Evolutionary conservation across 73 alveolate genomes (phyloP), one percentile per base, ranked within the genome.

Genomic region (Paramecium pentaurelia): DNA sequence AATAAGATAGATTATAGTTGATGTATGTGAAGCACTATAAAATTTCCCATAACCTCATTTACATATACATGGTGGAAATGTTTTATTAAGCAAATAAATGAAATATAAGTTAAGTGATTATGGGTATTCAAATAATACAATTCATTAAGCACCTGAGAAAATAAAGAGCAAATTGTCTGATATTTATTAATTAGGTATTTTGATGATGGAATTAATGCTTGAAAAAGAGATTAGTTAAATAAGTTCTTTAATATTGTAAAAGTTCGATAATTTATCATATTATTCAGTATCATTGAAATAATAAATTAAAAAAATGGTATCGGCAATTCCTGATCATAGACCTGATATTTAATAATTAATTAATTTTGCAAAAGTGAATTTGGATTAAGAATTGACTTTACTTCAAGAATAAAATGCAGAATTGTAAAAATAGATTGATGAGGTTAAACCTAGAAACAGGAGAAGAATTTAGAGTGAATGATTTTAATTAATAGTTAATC

Each of bases 11-110:
- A 73, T 73, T 4, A 34, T 73, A 37, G 58, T 37, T 36, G 87
- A 73, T 73, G 60, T 73, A 10, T 73, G 87, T 14, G 87, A 73
- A n/a, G 60, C 60, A 1, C 18, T 73, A 30, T 36, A 73, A 14
- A 22, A 38, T 7, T 38, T 73, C 40, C 87, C 87, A n/a, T 37
- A 73, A 37, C 87, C 87, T 34, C 87, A 73, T 37, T 73, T 36
- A 37, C 87, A 73, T 37, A 73, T 73, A 20, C 87, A 73, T 73
- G 87, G 87, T 14, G 87, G 87, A 37, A 73, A 73, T 36, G 60
- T 73, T 6, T 38, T 73, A 28, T 16, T 37, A 0, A 73, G 87
- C 60, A 73, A 73, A 40, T 14, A 73, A 73, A 73, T 73, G 87
- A 73, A 73, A 16, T 73, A 37, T 44, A 73, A 73, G 16, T 73